Percentiles rank a stretch among this genome's conserved stretches.
Conservation (phyloP, 306 rosid genomes). For the Erythrophleum fordii region DNA sequence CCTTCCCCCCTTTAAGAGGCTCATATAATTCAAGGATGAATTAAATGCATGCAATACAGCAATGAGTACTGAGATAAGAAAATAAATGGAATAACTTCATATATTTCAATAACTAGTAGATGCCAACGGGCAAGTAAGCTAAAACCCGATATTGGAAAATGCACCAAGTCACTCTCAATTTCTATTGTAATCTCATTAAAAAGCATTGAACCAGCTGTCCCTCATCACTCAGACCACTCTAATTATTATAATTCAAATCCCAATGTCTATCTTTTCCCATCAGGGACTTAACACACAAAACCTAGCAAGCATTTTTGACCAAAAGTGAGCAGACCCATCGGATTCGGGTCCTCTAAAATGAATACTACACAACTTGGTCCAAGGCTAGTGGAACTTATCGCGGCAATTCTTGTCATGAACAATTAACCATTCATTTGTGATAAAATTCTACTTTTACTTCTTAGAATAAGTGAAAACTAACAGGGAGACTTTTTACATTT, state of each 20-base stretch:
- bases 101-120: conserved; percentile 2
- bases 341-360: conserved; percentile 12
- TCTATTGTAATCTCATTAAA: conserved; percentile 34
- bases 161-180: conserved; percentile 35
- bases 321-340: conserved; percentile 20
- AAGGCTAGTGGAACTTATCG: neutral
- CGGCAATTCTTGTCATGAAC: neutral
- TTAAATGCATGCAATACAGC: conserved; percentile 35
- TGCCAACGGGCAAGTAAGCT: conserved; percentile 34
- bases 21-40: neutral
- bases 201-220: conserved; percentile 39
- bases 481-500: conserved; percentile 18
- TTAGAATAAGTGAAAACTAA: neutral
- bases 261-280: conserved; percentile 57
- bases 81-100: conserved; percentile 26
- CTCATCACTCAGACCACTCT: conserved; percentile 38
- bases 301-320: conserved; percentile 47
- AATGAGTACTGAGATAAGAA: conserved; percentile 23
- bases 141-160: conserved; percentile 46
- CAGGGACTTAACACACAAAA: conserved; percentile 11
- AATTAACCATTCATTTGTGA: neutral
- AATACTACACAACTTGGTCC: neutral
- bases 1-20: conserved; percentile 35
- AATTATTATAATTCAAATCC: conserved; percentile 63
- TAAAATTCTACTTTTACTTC: neutral